A percentile compares a stretch with the other conserved stretches of the same genome.
These are phyloP conservation scores for Mariannaea elegans DNA, from an alignment of 2,329 filamentous ascomycete species.

Conservation along the genomic window DNA sequence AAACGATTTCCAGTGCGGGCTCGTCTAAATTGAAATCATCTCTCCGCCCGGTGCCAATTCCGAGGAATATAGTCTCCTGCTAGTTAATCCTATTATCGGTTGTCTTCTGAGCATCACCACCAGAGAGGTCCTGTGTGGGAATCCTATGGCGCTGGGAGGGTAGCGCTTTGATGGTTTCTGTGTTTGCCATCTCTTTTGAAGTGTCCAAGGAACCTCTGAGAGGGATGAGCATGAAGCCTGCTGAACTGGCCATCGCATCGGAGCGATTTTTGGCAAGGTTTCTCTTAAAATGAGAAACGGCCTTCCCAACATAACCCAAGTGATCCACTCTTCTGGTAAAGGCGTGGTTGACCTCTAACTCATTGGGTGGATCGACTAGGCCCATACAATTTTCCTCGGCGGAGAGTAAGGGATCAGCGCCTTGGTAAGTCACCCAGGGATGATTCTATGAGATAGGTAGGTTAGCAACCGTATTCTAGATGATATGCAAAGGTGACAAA, in stretches of 20 bases:
- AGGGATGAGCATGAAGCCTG: conserved; percentile 18
- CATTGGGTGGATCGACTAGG: conserved; percentile 83
- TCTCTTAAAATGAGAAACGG: conserved; percentile 86
- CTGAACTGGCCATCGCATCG: conserved; percentile 3
- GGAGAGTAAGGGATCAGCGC: conserved; percentile 79
- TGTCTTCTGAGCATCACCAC: conserved; percentile 49
- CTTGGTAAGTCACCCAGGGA: conserved; percentile 88
- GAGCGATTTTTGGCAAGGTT: conserved; percentile 58
- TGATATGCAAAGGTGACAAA: conserved; percentile 55
- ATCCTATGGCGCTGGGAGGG: conserved; percentile 57
- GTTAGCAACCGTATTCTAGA: no score
- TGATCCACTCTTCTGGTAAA: conserved; percentile 91
- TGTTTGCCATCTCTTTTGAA: conserved; percentile 48
- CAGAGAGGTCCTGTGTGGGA: conserved; percentile 37
- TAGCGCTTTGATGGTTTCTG: conserved; percentile 59
- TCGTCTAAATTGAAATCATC: conserved; percentile 55
- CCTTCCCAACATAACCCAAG: conserved; percentile 89
- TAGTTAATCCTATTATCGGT: conserved; percentile 68
- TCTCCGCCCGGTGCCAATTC: conserved; percentile 74
- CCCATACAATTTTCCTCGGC: conserved; percentile 87
- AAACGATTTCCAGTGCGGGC: conserved; percentile 64
- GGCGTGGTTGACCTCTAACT: conserved; percentile 88
- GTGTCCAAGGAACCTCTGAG: conserved; percentile 29
- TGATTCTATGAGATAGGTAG: conserved; percentile 75
- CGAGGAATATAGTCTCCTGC: conserved; percentile 72